These are phyloP conservation scores for Microstegium vimineum DNA, from an alignment of 176 grass and related monocot genomes.

Conservation along the genomic window DNA sequence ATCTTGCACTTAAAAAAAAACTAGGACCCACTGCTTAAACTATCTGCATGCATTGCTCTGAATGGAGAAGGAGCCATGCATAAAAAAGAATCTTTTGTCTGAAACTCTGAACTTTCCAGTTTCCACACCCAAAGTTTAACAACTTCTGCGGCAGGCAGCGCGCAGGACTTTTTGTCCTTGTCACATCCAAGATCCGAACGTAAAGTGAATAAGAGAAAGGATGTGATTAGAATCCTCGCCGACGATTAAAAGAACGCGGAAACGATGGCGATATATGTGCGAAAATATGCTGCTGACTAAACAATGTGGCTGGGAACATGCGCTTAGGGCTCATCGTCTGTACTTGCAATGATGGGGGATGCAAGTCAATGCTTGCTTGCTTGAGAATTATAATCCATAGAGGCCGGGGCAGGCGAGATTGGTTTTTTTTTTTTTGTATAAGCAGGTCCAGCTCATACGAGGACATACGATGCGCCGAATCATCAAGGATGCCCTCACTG, in stretches of 20 bases:
- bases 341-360: constrained; percentile 50
- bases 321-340: constrained; percentile 21
- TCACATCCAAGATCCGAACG: constrained; percentile 11
- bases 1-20: constrained; percentile 38
- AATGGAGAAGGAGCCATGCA: constrained; percentile 17
- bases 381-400: constrained; percentile 30
- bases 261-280: constrained; percentile 26
- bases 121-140: background rate
- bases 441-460: constrained; percentile 39
- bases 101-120: too few relatives aligned
- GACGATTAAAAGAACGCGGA: constrained; percentile 19
- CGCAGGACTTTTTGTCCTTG: constrained; percentile 15
- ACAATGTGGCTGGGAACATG: constrained; percentile 34
- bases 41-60: constrained; percentile 17
- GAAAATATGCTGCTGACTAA: constrained; percentile 31
- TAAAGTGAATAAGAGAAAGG: background rate
- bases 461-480: constrained; percentile 7
- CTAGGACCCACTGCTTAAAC: constrained; percentile 26
- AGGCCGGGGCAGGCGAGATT: constrained; percentile 16
- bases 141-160: constrained; percentile 12
- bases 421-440: constrained; percentile 41
- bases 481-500: constrained; percentile 15
- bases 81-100: constrained; percentile 41
- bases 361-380: constrained; percentile 42
- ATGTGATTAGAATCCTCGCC: background rate